phyloP scores from a whole-genome alignment of 73 alveolate species.

The Tetrahymena thermophila region DNA sequence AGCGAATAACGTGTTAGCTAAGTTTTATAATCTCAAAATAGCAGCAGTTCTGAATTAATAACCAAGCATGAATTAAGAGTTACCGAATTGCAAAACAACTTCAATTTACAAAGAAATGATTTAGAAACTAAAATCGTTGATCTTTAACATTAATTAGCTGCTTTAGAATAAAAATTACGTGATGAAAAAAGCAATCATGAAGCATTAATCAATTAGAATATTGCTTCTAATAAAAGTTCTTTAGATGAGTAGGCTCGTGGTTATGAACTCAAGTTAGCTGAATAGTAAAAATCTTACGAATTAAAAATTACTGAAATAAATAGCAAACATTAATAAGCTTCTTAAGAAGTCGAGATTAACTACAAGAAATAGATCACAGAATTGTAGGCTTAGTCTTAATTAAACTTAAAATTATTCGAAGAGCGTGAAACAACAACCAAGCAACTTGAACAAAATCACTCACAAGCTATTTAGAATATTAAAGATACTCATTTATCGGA shows the following conservation, averaged over 20 bases:
- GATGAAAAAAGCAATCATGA: background rate
- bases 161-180: background rate
- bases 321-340: background rate
- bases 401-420: background rate
- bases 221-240: background rate
- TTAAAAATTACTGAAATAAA: background rate
- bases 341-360: background rate
- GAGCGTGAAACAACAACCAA: background rate
- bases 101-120: background rate
- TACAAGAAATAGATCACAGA: background rate
- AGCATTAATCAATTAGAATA: background rate
- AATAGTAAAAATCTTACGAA: background rate
- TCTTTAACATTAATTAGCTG: background rate
- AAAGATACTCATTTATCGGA: background rate
- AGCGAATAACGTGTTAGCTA: background rate
- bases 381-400: background rate
- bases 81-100: background rate
- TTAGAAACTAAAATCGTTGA: background rate
- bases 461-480: background rate
- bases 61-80: background rate
- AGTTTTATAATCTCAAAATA: background rate
- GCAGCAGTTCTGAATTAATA: background rate
- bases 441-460: background rate
- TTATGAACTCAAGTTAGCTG: background rate
- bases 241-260: background rate